Base-by-base conservation (phyloP, 164 flowering plant species). In the Magnolia sinica region DNA sequence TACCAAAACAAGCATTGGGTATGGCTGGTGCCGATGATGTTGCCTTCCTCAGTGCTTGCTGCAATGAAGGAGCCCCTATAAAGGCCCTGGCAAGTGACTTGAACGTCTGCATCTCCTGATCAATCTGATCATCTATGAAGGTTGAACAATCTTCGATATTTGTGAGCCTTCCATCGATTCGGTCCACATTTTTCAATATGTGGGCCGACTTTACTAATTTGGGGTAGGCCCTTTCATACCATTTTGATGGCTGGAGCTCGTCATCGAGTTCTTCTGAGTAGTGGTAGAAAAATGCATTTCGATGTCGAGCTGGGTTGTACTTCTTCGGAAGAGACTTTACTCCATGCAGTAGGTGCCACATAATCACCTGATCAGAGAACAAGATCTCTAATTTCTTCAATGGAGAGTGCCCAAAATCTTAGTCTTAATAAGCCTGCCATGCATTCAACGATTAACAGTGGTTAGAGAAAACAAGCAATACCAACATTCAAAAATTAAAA, bases 1-100 rank as follows among this genome's bases (percentile, higher is more conserved):
- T 81, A 65, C 81, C 73, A 66, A 94, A 94, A 72, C 82, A 85
- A 71, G 45, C 63, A 52, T 59, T 59, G 2, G 79, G 76, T 18
- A 68, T 27, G 64, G 67, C 22, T 27, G 29, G 29, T 27, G 29
- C 29, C 2, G 29, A 27, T 7, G 78, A 55, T 22, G 37, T 51
- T 55, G 77, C 71, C 23, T 73, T 82, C 80, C 69, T 82, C 73
- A 90, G 55, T 37, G 74, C 78, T 72, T 83, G 78, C 79, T 89
- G 95, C 74, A 85, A 73, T 2, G 82, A 76, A 16, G 90, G 85
- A 79, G 84, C 81, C 67, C 91, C 89, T 67, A 91, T 74, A 73
- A 89, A 86, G 50, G 69, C 81, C 77, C 93, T 85, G 4, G 83
- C 85, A 22, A 91, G 82, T 0, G 90, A 85, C 85, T 90, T 95